Percentiles rank a stretch among this genome's conserved stretches.
These are phyloP conservation scores for Mycena sanguinolenta DNA, from an alignment of 768 basidiomycete genomes.

Conservation along the genomic window DNA sequence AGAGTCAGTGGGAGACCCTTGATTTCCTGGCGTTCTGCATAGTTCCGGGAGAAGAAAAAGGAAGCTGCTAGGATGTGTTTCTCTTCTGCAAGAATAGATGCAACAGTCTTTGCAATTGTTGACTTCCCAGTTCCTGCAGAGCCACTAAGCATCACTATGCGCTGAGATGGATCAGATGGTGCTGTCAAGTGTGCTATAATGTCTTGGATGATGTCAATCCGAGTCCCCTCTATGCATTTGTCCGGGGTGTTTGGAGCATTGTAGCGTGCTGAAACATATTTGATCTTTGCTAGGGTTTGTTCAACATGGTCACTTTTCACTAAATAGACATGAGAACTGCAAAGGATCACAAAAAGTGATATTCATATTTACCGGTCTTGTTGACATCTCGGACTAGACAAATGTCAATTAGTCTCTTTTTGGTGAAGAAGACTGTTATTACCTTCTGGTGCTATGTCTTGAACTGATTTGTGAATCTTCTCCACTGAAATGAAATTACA, in stretches of 20 bases:
- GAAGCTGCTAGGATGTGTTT: slow-evolving; percentile 16
- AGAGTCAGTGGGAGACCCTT: background rate
- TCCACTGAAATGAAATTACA: too few relatives aligned
- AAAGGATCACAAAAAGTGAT: too few relatives aligned
- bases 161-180: too few relatives aligned
- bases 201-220: slow-evolving; percentile 15
- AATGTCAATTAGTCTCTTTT: background rate
- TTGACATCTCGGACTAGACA: too few relatives aligned
- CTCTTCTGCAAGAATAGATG: slow-evolving; percentile 10
- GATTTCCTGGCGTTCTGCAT: background rate
- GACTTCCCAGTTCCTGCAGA: too few relatives aligned
- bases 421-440: background rate
- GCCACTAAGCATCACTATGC: too few relatives aligned
- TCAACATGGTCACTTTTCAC: slow-evolving; percentile 7
- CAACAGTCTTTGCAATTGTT: slow-evolving; percentile 23
- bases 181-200: too few relatives aligned
- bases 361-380: too few relatives aligned
- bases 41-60: slow-evolving; percentile 24
- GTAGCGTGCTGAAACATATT: slow-evolving; percentile 15
- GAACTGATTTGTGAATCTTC: too few relatives aligned
- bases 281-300: too few relatives aligned
- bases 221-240: slow-evolving; percentile 13
- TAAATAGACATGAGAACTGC: too few relatives aligned
- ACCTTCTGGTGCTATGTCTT: too few relatives aligned
- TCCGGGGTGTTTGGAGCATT: slow-evolving; percentile 17